phyloP scores from a whole-genome alignment of 2,329 filamentous ascomycete species.

The Monilinia fructicola region DNA sequence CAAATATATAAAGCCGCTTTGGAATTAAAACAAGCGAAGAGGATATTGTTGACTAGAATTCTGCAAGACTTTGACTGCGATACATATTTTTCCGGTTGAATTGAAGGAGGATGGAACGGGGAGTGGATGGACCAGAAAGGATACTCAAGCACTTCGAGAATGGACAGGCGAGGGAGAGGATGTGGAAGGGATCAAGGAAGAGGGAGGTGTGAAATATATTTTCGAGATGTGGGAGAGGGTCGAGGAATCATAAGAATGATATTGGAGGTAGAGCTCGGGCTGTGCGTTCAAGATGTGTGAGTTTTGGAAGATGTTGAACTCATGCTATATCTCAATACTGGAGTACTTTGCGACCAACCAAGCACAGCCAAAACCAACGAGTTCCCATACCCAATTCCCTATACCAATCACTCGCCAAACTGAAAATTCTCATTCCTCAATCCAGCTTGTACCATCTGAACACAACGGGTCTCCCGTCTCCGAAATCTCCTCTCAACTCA shows the following conservation, averaged over 20 bases:
- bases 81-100: conserved; percentile 68
- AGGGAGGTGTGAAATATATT: conserved; percentile 65
- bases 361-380: not conserved
- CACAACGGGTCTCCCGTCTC: not conserved
- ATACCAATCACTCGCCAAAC: not conserved
- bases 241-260: not conserved
- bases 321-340: not conserved
- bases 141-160: conserved; percentile 53
- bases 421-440: not conserved
- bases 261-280: too few species aligned
- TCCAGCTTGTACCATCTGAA: not conserved
- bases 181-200: conserved; percentile 56
- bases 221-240: conserved; percentile 72
- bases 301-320: not conserved
- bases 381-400: too few species aligned
- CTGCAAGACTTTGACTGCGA: conserved; percentile 72
- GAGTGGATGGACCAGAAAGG: conserved; percentile 54
- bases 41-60: conserved; percentile 70
- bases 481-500: too few species aligned
- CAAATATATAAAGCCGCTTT: conserved; percentile 79
- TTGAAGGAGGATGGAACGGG: conserved; percentile 43
- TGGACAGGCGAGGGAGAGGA: conserved; percentile 66
- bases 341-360: not conserved
- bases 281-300: not conserved
- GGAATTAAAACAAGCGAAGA: conserved; percentile 53